Conservation (phyloP, 495 filamentous ascomycete genomes). For the Podospora appendiculata region DNA sequence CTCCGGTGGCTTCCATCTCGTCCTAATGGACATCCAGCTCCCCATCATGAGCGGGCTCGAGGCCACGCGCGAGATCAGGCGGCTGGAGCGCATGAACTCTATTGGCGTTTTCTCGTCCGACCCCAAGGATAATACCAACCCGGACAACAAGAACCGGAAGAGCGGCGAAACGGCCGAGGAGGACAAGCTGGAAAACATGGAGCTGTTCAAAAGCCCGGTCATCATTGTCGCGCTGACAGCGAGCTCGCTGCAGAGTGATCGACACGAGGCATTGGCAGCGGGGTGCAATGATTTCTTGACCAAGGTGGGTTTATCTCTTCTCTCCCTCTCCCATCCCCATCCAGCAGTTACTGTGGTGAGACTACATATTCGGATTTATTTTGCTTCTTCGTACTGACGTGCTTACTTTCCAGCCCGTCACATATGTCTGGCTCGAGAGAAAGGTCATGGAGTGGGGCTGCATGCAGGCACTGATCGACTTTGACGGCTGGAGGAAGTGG, state of each 20-base stretch:
- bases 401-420: slow-evolving; percentile 60
- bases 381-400: too few relatives aligned
- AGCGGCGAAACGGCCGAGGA: slow-evolving; percentile 40
- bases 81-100: slow-evolving; percentile 79
- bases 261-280: slow-evolving; percentile 89
- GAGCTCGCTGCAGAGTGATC: slow-evolving; percentile 83
- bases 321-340: background rate
- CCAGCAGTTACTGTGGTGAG: too few relatives aligned
- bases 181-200: slow-evolving; percentile 63
- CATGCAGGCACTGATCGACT: slow-evolving; percentile 98
- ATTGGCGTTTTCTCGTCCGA: slow-evolving; percentile 73
- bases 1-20: slow-evolving; percentile 89
- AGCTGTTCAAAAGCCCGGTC: slow-evolving; percentile 87
- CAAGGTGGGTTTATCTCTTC: slow-evolving; percentile 56
- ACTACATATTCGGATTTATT: too few relatives aligned
- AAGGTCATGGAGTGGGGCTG: slow-evolving; percentile 99
- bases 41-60: slow-evolving; percentile 96
- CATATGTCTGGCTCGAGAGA: slow-evolving; percentile 93
- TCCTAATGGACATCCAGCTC: slow-evolving; percentile 97
- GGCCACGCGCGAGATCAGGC: slow-evolving; percentile 91
- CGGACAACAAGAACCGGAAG: background rate
- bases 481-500: slow-evolving; percentile 97
- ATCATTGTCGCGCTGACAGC: slow-evolving; percentile 97
- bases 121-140: background rate
- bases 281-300: slow-evolving; percentile 98